A percentile compares a stretch with the other conserved stretches of the same genome.
These are phyloP conservation scores for Xerocomus spinulosus DNA, from an alignment of 768 basidiomycete species.

Conservation along the genomic window DNA sequence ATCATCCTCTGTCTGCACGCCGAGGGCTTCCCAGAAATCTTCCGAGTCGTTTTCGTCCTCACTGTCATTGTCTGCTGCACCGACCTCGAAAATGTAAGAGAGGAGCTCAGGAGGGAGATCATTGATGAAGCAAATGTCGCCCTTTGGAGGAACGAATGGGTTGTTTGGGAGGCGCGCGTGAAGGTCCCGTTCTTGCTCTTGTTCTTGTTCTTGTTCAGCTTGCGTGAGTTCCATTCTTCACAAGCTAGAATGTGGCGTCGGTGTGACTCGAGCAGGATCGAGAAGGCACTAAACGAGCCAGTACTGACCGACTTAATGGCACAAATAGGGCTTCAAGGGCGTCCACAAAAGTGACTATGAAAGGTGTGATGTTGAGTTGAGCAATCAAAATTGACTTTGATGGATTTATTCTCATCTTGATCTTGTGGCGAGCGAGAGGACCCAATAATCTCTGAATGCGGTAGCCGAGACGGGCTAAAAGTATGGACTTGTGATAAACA, in stretches of 20 bases:
- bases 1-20: constrained; percentile 33
- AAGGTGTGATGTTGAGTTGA: neutral
- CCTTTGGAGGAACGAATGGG: constrained; percentile 43
- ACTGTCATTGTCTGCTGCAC: constrained; percentile 35
- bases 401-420: neutral
- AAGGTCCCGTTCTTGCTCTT: neutral
- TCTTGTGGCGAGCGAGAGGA: too few relatives aligned
- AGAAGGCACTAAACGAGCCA: neutral
- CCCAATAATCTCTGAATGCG: too few relatives aligned
- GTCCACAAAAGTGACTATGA: neutral
- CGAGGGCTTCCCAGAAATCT: neutral
- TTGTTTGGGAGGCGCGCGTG: constrained; percentile 38
- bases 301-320: neutral
- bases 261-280: neutral
- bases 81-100: constrained; percentile 50
- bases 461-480: neutral
- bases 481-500: too few relatives aligned
- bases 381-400: neutral
- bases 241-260: neutral
- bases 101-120: constrained; percentile 54
- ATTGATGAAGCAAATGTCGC: constrained; percentile 43
- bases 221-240: constrained; percentile 4
- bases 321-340: too few relatives aligned
- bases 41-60: constrained; percentile 35
- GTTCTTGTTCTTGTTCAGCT: too few relatives aligned